Base-by-base conservation (phyloP, 352 stramenopile species). In the Globisporangium nodosum region DNA sequence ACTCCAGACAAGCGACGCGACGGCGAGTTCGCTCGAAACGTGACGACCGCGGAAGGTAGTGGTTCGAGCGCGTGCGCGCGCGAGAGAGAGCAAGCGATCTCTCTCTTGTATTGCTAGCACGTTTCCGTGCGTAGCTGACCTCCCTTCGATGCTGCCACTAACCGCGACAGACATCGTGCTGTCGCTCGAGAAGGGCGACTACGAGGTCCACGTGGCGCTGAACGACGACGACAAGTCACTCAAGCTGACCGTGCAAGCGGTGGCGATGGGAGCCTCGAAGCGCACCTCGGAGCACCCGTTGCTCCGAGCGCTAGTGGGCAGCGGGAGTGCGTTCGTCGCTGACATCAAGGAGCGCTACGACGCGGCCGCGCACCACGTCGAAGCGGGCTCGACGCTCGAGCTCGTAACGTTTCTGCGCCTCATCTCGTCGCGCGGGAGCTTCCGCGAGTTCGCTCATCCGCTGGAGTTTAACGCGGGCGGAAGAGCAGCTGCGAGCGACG, bases 371-470 rank as follows among this genome's bases (percentile, higher is more conserved):
- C 35, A 58, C 24, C 21, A 16, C 49, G 35, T 48, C n/a, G 35
- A 45, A 49, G 49, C 55, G 3, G 6, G 15, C 16, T 64, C 59
- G 8, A 63, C 61, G 27, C 48, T 55, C 6, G 68, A 76, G 50
- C 35, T 76, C 31, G 5, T 66, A 5, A 61, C 59, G 37, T 73
- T 76, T 9, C 50, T 76, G 37, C 57, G 63, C 21, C 42, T 69
- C 12, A 37, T 76, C 5, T 49, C 45, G 5, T 52, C 65, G 3
- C 16, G 33, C n/a, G 57, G 49, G 20, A 33, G 40, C 35, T 65
- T 65, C 33, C 11, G 30, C 16, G 35, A 31, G 5, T 65, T 40
- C 33, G 52, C 59, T 48, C 37, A 65, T 9, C 59, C 52, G 5
- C 47, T 65, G 4, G 39, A 13, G 47, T 52, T 43, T 12, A 16